Percentiles rank a stretch among this genome's conserved stretches.
Evolutionary conservation across 2,329 filamentous ascomycete genomes (phyloP).

Genomic region (Penicillium psychrosexuale): DNA sequence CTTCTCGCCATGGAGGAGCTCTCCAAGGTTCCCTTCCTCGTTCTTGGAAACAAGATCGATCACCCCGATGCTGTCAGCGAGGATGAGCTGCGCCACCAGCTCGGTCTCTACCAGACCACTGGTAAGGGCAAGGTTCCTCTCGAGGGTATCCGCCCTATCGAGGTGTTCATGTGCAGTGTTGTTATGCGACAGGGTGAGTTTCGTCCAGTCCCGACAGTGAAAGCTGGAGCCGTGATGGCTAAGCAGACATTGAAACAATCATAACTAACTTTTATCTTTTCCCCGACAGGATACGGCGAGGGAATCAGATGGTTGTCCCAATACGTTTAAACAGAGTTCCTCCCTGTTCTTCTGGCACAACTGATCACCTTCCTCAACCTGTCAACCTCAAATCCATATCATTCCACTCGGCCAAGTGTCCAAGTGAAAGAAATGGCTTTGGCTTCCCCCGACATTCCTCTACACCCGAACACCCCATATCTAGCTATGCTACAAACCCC

Average conservation of each 20-base stretch:
- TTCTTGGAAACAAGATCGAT: slow-evolving; percentile 99
- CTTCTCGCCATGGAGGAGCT: slow-evolving; percentile 97
- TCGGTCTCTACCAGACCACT: slow-evolving; percentile 93
- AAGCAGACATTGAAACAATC: not conserved
- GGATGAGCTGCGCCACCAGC: slow-evolving; percentile 86
- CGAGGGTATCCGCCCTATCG: slow-evolving; percentile 89
- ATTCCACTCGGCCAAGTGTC: not conserved
- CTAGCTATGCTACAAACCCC: not conserved
- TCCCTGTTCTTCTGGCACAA: not conserved
- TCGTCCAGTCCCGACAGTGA: not conserved
- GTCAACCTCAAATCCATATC: not conserved
- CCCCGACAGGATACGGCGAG: slow-evolving; percentile 69
- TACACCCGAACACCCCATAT: not conserved
- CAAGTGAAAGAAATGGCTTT: not conserved
- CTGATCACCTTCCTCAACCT: not conserved
- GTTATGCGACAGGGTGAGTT: slow-evolving; percentile 87
- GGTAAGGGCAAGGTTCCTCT: slow-evolving; percentile 92
- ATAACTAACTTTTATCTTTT: not conserved
- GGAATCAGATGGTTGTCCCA: slow-evolving; percentile 89
- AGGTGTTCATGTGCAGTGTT: slow-evolving; percentile 99
- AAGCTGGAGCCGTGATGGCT: not conserved
- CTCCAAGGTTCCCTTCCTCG: slow-evolving; percentile 88
- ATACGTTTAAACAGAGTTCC: slow-evolving; percentile 65
- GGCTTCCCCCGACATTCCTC: not conserved
- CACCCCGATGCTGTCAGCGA: slow-evolving; percentile 93